phyloP scores from a whole-genome alignment of 768 basidiomycete genomes.

The Chiua virens region DNA sequence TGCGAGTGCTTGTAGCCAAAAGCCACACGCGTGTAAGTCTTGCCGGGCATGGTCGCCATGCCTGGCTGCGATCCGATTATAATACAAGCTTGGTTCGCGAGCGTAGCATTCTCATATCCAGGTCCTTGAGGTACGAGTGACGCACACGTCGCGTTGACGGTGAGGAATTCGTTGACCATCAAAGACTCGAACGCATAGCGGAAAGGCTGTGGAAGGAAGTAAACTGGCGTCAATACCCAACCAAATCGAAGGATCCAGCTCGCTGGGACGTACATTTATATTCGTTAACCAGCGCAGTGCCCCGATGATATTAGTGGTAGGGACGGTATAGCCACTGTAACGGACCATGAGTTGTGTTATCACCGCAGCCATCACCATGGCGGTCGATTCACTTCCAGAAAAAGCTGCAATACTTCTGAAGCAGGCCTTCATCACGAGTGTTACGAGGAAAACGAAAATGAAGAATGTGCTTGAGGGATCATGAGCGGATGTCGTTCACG shows the following conservation, averaged over 20 bases:
- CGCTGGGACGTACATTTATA: constrained; percentile 13
- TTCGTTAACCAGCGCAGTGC: constrained; percentile 21
- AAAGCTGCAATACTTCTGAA: constrained; percentile 65
- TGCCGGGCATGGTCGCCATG: constrained; percentile 40
- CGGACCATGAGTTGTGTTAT: constrained; percentile 39
- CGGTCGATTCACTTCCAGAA: constrained; percentile 52
- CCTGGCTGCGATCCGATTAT: constrained; percentile 43
- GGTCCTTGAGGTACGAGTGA: constrained; percentile 33
- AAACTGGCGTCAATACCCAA: constrained; percentile 13
- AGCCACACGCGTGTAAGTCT: constrained; percentile 37
- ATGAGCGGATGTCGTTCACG: too few species aligned
- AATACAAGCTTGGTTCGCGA: constrained; percentile 44
- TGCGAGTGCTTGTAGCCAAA: constrained; percentile 28
- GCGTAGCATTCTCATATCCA: constrained; percentile 33
- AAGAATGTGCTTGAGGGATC: too few species aligned
- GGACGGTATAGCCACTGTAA: constrained; percentile 44
- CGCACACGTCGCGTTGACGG: constrained; percentile 36
- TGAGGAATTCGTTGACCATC: constrained; percentile 53
- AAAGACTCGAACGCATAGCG: constrained; percentile 23
- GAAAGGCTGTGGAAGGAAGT: constrained; percentile 30
- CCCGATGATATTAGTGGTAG: constrained; percentile 8
- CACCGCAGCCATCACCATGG: constrained; percentile 36
- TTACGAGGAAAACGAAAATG: constrained; percentile 46
- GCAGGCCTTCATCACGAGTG: constrained; percentile 69
- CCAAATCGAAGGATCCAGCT: constrained; percentile 25